phyloP scores from a whole-genome alignment of 1,284 basidiomycete genomes.

The Heterobasidion annosum region DNA sequence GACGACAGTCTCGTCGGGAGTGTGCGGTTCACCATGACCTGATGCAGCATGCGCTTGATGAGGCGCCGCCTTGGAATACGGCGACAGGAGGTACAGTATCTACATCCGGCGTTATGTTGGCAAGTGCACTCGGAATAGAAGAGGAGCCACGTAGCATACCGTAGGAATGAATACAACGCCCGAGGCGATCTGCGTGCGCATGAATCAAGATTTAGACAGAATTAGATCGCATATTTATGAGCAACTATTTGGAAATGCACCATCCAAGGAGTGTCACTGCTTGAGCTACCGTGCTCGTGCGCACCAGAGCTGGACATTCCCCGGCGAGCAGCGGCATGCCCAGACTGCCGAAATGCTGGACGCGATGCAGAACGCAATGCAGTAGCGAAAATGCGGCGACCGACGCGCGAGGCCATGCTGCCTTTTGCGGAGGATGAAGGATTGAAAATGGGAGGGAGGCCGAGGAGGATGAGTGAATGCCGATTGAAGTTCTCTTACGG shows the following conservation, averaged over 20 bases:
- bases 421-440: not conserved
- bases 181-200: constrained; percentile 6
- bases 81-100: constrained; percentile 11
- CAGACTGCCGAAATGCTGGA: not conserved
- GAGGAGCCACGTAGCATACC: not conserved
- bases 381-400: constrained; percentile 2
- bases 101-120: not conserved
- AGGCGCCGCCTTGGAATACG: constrained; percentile 6
- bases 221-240: too few relatives aligned
- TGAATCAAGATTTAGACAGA: not conserved
- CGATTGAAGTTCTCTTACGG: too few relatives aligned
- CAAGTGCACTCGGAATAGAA: not conserved
- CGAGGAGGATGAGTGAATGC: not conserved
- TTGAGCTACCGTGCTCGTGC: constrained; percentile 1
- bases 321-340: not conserved
- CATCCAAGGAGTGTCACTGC: constrained; percentile 8
- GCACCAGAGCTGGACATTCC: constrained; percentile 5
- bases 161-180: constrained; percentile 9
- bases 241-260: not conserved
- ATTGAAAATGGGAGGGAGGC: not conserved
- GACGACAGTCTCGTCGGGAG: constrained; percentile 2
- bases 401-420: constrained; percentile 3
- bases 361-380: constrained; percentile 3
- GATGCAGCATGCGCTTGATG: constrained; percentile 7
- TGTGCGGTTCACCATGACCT: constrained; percentile 5